Evolutionary conservation across 2,329 filamentous ascomycete species (phyloP), one percentile per base, ranked within the genome.

Genomic region (Catunica adiposa): DNA sequence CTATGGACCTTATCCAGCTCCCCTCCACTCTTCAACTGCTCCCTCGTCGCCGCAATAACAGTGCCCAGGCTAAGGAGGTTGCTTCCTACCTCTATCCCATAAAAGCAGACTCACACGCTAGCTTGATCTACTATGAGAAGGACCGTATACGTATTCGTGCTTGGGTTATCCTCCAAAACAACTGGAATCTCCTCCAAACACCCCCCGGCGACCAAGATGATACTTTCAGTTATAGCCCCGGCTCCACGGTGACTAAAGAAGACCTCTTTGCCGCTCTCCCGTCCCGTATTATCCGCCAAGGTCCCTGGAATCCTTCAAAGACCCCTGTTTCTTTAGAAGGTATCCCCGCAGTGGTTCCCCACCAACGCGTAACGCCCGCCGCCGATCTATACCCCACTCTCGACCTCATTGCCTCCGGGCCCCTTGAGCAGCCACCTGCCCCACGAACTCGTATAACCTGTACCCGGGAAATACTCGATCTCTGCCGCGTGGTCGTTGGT

Each of bases 401-500:
- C 14, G 57, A 59, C 53, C 66, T 68, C 11, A 47, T 54, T 17
- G 44, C 25, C 26, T 11, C n/a, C 14, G 29, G 2, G 11, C 7
- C 11, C n/a, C 9, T 9, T 11, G 29, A 8, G 3, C 42, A 34
- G 5, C 11, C 29, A 5, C 11, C 11, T 11, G 5, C 11, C 29
- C 29, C 5, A 34, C 29, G 29, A 5, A 34, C 5, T 11, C 29
- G 29, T 34, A 34, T 34, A 34, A 34, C 29, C 29, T 34, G 29
- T 11, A 34, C 29, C 29, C 29, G 11, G 29, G 29, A 34, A 5
- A 34, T 11, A 34, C 70, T 78, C 65, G 75, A 78, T 61, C 69
- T 78, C 1, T 77, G 75, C 66, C 76, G 77, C 65, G 74, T 74
- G 68, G 74, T 74, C 2, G 69, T 77, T 40, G 75, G 74, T 1